Evolutionary conservation across 1,139 yeast species (phyloP).

Genomic region (Saccharomycopsis hybrid): DNA sequence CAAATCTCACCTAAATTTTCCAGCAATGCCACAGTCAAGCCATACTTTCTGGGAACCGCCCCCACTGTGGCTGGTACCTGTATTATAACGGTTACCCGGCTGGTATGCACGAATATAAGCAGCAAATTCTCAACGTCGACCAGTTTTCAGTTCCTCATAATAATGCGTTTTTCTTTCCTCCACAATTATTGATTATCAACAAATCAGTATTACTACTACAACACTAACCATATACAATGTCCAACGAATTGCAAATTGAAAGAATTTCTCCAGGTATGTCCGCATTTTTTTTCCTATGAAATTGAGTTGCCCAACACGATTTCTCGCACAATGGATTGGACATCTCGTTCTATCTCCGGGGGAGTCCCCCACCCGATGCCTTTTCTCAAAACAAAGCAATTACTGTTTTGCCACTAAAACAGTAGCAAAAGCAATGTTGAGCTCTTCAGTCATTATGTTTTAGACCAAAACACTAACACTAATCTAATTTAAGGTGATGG

Average conservation of each 20-base stretch:
- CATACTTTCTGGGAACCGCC: too few relatives aligned
- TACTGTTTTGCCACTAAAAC: neutral
- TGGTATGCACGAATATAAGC: too few relatives aligned
- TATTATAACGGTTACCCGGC: too few relatives aligned
- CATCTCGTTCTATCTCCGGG: neutral
- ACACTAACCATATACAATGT: constrained; percentile 3
- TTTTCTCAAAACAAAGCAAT: neutral
- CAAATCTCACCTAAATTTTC: too few relatives aligned
- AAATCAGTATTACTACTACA: neutral
- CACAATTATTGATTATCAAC: neutral
- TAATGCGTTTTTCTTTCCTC: too few relatives aligned
- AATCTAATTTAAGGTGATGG: constrained; percentile 53
- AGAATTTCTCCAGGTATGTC: constrained; percentile 20
- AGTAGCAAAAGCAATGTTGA: neutral
- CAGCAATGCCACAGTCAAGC: too few relatives aligned
- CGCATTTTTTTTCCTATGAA: neutral
- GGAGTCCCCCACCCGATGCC: neutral
- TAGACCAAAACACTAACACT: neutral
- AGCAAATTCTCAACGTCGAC: too few relatives aligned
- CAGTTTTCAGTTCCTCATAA: too few relatives aligned
- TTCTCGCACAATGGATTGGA: too few relatives aligned
- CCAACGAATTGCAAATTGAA: constrained; percentile 23
- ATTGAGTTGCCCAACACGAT: too few relatives aligned
- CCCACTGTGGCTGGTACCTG: too few relatives aligned
- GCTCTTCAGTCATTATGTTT: neutral